Conservation (phyloP, 2,329 filamentous ascomycete species). For the Xylaria sp. region DNA sequence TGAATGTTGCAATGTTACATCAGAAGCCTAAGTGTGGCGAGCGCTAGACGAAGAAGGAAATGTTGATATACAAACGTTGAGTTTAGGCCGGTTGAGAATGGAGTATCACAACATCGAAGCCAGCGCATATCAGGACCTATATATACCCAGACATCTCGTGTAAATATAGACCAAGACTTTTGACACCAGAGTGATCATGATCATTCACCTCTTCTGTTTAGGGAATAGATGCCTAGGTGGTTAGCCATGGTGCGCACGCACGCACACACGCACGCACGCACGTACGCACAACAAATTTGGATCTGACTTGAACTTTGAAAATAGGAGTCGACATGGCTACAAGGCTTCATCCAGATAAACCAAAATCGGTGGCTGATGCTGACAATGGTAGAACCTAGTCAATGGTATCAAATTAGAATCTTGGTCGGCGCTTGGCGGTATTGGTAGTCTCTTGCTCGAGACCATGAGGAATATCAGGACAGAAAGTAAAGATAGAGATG, state of each 20-base stretch:
- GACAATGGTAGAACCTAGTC: conserved; percentile 11
- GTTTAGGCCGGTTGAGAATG: background rate
- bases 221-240: background rate
- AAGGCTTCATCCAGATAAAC: conserved; percentile 2
- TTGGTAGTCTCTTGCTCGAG: background rate
- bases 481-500: background rate
- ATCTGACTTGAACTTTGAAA: conserved; percentile 4
- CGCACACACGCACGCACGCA: no score
- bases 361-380: conserved; percentile 16
- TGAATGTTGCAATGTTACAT: background rate
- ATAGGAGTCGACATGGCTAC: conserved; percentile 6
- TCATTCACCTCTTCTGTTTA: background rate
- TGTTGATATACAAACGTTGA: conserved; percentile 14
- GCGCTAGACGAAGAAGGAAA: conserved; percentile 13
- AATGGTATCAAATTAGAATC: conserved; percentile 8
- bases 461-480: background rate
- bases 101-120: background rate
- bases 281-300: conserved; percentile 22
- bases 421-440: background rate
- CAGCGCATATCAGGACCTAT: background rate
- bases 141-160: background rate
- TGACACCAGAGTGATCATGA: conserved; percentile 2
- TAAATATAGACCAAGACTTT: conserved; percentile 3
- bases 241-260: no score
- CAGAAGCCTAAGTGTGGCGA: conserved; percentile 17